These are phyloP conservation scores for Lactarius deliciosus DNA, from an alignment of 768 basidiomycete genomes.

Conservation along the genomic window DNA sequence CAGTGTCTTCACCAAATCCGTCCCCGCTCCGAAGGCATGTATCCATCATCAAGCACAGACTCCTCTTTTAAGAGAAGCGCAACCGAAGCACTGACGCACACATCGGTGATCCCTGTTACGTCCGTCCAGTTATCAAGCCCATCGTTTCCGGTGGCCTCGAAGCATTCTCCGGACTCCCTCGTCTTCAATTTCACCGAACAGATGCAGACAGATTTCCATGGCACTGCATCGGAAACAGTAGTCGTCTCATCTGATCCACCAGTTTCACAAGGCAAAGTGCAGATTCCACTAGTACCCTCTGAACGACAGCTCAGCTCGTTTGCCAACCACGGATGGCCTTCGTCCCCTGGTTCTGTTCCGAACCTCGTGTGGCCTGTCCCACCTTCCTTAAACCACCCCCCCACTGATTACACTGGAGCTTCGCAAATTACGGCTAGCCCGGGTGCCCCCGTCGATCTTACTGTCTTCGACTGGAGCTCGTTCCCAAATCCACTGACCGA, in stretches of 20 bases:
- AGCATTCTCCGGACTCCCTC: background rate
- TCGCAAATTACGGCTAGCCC: background rate
- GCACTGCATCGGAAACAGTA: background rate
- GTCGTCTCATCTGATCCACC: background rate
- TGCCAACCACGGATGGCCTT: background rate
- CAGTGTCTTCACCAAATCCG: background rate
- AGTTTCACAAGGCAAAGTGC: too few species aligned
- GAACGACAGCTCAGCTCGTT: background rate
- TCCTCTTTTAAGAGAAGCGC: background rate
- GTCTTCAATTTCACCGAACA: background rate
- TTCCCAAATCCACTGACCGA: background rate
- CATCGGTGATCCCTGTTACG: background rate
- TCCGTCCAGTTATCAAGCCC: background rate
- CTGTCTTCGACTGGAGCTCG: slow-evolving; percentile 6
- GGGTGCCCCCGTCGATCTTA: background rate
- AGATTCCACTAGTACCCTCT: background rate
- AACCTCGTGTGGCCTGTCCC: background rate
- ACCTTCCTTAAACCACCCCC: background rate
- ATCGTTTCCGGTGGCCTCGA: background rate
- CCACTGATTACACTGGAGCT: background rate
- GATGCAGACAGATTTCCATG: background rate
- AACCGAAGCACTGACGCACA: too few species aligned
- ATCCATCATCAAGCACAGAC: background rate
- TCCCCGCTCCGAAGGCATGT: background rate
- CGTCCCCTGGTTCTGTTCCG: background rate